Conservation (phyloP, 73 alveolate species). For the Tetrahymena thermophila region DNA sequence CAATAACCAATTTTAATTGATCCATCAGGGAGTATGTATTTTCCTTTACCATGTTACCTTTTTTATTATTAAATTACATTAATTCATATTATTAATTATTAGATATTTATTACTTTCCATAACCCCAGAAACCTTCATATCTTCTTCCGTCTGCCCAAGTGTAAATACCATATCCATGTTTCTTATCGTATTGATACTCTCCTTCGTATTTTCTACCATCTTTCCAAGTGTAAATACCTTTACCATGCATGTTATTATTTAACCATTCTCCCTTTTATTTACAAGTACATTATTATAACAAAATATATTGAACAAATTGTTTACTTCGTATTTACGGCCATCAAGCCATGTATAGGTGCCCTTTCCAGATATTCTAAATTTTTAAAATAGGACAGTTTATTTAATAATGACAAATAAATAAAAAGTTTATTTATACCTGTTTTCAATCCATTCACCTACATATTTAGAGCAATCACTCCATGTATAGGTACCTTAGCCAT, state of each 20-base stretch:
- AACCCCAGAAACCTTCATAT: conserved; percentile 47
- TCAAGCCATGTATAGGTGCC: conserved; percentile 84
- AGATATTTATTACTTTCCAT: conserved; percentile 47
- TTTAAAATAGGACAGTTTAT: no score
- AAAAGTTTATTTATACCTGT: neutral
- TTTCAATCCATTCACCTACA: conserved; percentile 55
- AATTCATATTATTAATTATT: conserved; percentile 51
- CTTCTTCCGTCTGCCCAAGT: conserved; percentile 87
- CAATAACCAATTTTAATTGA: conserved; percentile 38
- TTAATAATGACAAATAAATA: no score
- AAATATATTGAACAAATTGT: no score
- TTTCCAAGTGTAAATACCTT: conserved; percentile 86
- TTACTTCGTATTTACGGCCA: conserved; percentile 62
- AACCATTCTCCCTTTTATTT: conserved; percentile 43
- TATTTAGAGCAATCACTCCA: conserved; percentile 60
- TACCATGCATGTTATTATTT: conserved; percentile 70
- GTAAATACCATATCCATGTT: conserved; percentile 90
- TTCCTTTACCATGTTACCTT: conserved; percentile 75
- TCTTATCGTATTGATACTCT: conserved; percentile 80
- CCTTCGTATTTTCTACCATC: conserved; percentile 96
- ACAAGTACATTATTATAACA: neutral
- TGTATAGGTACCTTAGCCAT: conserved; percentile 53
- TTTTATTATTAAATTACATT: conserved; percentile 14
- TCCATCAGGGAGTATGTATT: conserved; percentile 60
- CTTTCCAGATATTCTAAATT: conserved; percentile 64